Evolutionary conservation across 1,284 basidiomycete genomes (phyloP), one percentile per base, ranked within the genome.

Genomic region (Papiliotrema laurentii): DNA sequence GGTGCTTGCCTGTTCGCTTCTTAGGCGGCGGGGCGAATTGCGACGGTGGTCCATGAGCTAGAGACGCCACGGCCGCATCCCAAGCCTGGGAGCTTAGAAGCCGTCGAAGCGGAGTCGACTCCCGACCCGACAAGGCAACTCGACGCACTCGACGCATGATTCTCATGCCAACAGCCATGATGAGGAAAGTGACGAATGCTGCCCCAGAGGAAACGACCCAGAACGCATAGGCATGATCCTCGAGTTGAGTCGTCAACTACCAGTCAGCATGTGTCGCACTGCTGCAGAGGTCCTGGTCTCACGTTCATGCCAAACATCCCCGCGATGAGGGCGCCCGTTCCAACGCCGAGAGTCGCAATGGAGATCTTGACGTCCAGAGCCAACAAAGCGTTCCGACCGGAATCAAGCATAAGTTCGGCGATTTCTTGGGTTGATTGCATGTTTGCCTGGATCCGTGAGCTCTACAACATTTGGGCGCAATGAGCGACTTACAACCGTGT

Each of bases 221-320:
- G 58, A 77, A 78, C 4, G 74, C 74, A 48, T 67, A 69, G 2
- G 74, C 71, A 10, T 62, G 53, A 5, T 58, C 48, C 50, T 78
- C 76, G 24, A 72, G 58, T 14, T 61, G 56, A 2, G 72, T 66
- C 6, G 67, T 56, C 30, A 76, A 54, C 72, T 76, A 39, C 2
- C 10, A 54, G 45, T 49, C 10, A 18, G 18, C 14, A n/a, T n/a
- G n/a, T n/a, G n/a, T n/a, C n/a, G n/a, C n/a, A n/a, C n/a, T n/a
- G n/a, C n/a, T n/a, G n/a, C n/a, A n/a, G n/a, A n/a, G n/a, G n/a
- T n/a, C n/a, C n/a, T n/a, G n/a, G n/a, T 77, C 85, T 69, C 64
- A 91, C 87, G 72, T 96, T 97, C 93, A 97, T 97, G 22, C 93
- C 93, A 62, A 96, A 96, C 10, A 96, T 64, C 3, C 93, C 91